phyloP scores from a whole-genome alignment of 306 rosid genomes.

The Cucumis cinereus region DNA sequence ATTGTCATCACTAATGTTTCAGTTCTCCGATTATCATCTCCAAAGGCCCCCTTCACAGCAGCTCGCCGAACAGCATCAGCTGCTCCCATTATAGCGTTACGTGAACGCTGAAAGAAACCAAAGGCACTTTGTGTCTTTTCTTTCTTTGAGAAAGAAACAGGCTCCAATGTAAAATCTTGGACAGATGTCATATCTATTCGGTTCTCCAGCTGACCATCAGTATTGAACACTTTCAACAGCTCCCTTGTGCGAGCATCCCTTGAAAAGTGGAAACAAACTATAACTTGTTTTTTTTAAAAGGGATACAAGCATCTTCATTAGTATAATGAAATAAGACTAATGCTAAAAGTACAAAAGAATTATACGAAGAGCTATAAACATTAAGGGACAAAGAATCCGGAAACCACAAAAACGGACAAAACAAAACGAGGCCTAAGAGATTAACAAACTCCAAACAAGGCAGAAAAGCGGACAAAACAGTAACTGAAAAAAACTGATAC shows the following conservation, averaged over 20 bases:
- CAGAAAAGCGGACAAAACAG: too few species aligned
- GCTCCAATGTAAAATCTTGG: constrained; percentile 58
- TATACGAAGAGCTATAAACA: too few species aligned
- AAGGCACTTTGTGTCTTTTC: constrained; percentile 66
- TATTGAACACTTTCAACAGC: constrained; percentile 71
- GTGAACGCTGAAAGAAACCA: constrained; percentile 94
- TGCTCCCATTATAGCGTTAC: constrained; percentile 88
- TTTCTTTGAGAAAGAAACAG: constrained; percentile 44
- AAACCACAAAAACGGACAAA: too few species aligned
- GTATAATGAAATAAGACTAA: too few species aligned
- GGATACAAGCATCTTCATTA: too few species aligned
- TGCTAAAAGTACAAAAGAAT: too few species aligned
- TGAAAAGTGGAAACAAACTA: background rate
- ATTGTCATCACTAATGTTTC: constrained; percentile 61
- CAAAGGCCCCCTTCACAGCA: constrained; percentile 77
- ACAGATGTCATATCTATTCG: constrained; percentile 45
- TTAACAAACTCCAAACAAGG: too few species aligned
- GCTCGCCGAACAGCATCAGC: constrained; percentile 97
- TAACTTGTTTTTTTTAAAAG: too few species aligned
- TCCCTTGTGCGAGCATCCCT: constrained; percentile 96
- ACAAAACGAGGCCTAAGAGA: too few species aligned
- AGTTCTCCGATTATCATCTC: constrained; percentile 80
- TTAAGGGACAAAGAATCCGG: too few species aligned
- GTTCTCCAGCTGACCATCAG: constrained; percentile 84
- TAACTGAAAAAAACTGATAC: too few species aligned